Base-by-base conservation (phyloP, 2,329 filamentous ascomycete genomes). In the Fusarium nurragi region DNA sequence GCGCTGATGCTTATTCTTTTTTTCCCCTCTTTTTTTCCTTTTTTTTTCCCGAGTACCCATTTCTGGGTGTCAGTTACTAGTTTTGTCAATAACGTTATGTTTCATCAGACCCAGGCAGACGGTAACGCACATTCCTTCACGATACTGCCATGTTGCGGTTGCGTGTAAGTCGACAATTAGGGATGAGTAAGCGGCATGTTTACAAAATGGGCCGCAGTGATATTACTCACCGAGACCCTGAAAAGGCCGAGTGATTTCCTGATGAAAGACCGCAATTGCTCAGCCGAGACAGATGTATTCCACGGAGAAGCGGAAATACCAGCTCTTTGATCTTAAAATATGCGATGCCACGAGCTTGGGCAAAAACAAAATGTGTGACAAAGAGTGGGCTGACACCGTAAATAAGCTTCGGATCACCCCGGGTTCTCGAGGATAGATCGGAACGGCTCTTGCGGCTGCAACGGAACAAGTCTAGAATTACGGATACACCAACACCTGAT, bases 271-370 rank as follows among this genome's bases (percentile, higher is more conserved):
- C 16, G 38, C 26, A 51, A 44, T 53, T 38, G 25, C 38, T 21
- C 45, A 22, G 16, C 18, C 8, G 18, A 57, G 26, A 48, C 8
- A 48, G 21, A 30, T 40, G 22, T 16, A 45, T 36, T n/a, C 45
- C 37, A 54, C 69, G 69, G 69, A 71, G 69, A 71, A 63, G 65
- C 69, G 69, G 69, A 71, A 71, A 71, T 71, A 44, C 16, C 51
- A 66, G 44, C 47, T 37, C 25, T 52, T 52, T 40, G 34, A 38
- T 23, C 37, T 38, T 60, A 40, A 62, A 45, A 49, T 60, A 49
- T 40, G 54, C 22, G 43, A 52, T 51, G 58, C 56, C 59, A 67
- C 61, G 48, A 45, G 56, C 60, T 51, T 60, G 43, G 46, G 48
- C 34, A 39, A 6, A 6, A 13, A n/a, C n/a, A 47, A 71, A 58